Conservation (phyloP, 208 protist species). For the Leptomonas pyrrhocoris region DNA sequence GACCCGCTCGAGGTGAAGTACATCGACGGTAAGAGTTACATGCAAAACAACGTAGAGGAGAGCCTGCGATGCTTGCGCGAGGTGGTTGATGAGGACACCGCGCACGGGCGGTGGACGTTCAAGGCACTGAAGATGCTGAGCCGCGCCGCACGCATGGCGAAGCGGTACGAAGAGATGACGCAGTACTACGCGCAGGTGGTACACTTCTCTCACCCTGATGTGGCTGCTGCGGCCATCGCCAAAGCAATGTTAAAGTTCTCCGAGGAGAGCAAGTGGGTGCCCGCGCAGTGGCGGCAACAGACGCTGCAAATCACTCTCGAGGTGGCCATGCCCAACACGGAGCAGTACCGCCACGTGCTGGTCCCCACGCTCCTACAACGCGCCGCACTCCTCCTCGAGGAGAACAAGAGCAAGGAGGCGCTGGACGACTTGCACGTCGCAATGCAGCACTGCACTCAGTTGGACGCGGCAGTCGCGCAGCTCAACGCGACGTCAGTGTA, state of each 20-base stretch:
- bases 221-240: conserved; percentile 38
- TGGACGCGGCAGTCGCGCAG: conserved; percentile 6
- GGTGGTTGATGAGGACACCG: conserved; percentile 82
- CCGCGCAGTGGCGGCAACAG: conserved; percentile 53
- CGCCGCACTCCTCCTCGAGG: conserved; percentile 24
- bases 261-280: conserved; percentile 69
- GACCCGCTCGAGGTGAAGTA: conserved; percentile 87
- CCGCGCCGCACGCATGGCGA: conserved; percentile 66
- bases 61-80: conserved; percentile 73
- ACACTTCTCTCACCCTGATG: conserved; percentile 45
- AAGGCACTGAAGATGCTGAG: conserved; percentile 95
- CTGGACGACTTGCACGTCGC: conserved; percentile 23
- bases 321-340: conserved; percentile 50
- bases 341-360: conserved; percentile 57
- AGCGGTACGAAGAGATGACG: conserved; percentile 87
- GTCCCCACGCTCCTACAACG: conserved; percentile 91
- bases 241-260: conserved; percentile 93
- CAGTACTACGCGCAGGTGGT: conserved; percentile 77
- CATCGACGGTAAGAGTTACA: conserved; percentile 77
- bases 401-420: conserved; percentile 14
- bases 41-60: conserved; percentile 70
- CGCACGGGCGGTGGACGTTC: conserved; percentile 90
- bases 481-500: conserved; percentile 26
- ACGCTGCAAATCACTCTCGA: conserved; percentile 77
- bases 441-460: conserved; percentile 12